These are phyloP conservation scores for Solanum piurae DNA, from an alignment of 257 asterid genomes.

Conservation along the genomic window DNA sequence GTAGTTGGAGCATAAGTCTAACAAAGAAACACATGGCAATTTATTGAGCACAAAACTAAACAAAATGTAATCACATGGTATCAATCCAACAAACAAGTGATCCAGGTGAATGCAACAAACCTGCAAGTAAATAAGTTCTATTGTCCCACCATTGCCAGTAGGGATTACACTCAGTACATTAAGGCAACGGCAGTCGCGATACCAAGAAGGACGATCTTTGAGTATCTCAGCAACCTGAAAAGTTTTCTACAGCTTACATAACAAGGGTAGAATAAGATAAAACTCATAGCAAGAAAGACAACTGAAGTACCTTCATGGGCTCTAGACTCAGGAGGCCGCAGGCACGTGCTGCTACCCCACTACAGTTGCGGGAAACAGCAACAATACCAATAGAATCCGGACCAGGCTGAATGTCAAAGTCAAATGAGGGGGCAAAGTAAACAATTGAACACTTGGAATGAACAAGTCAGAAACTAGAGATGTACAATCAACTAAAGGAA, in stretches of 20 bases:
- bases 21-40: background rate
- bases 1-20: conserved; percentile 94
- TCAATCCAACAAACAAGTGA: background rate
- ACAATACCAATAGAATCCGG: conserved; percentile 99
- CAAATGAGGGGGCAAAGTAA: background rate
- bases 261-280: background rate
- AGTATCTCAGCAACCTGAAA: conserved; percentile 84
- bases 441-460: background rate
- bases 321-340: conserved; percentile 98
- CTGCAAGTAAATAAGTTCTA: conserved; percentile 89
- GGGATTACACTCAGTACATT: conserved; percentile 66
- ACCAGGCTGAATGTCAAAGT: conserved; percentile 66
- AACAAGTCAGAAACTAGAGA: background rate
- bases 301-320: conserved; percentile 71
- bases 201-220: conserved; percentile 96
- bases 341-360: conserved; percentile 99
- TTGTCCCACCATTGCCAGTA: conserved; percentile 87
- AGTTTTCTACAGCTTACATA: background rate
- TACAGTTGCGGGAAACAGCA: conserved; percentile 92
- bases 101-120: conserved; percentile 10
- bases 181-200: conserved; percentile 78
- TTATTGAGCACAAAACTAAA: background rate
- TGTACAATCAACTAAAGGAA: background rate
- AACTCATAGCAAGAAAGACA: background rate
- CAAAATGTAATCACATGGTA: background rate